Evolutionary conservation across 2,329 filamentous ascomycete species (phyloP).

Genomic region (Trichoderma koningii): DNA sequence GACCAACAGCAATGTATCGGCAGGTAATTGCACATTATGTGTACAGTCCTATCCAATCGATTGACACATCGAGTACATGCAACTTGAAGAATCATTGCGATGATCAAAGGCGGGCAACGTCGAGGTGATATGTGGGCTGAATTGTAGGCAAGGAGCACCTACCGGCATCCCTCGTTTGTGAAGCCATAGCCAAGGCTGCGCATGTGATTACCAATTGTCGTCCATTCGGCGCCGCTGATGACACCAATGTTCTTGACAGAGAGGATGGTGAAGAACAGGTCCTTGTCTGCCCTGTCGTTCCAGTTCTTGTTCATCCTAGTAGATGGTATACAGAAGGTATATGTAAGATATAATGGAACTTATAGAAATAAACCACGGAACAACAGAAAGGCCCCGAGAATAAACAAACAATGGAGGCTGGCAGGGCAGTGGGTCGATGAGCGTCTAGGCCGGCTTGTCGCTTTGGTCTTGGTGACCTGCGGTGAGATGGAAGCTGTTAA

Average conservation of each 20-base stretch:
- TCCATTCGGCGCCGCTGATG: conserved; percentile 65
- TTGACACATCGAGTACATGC: neutral
- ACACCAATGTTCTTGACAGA: conserved; percentile 64
- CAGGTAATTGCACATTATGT: neutral
- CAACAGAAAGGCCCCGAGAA: neutral
- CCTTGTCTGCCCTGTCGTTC: conserved; percentile 63
- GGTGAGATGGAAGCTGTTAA: conserved; percentile 41
- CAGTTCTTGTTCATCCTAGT: conserved; percentile 57
- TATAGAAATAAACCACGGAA: neutral
- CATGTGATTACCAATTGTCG: conserved; percentile 63
- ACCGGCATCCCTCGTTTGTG: conserved; percentile 66
- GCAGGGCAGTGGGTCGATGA: conserved; percentile 20
- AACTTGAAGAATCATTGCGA: neutral
- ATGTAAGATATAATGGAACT: neutral
- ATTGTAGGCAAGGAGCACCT: conserved; percentile 38
- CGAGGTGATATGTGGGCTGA: neutral
- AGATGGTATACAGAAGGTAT: no score
- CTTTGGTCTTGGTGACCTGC: conserved; percentile 18
- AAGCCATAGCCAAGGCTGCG: conserved; percentile 61
- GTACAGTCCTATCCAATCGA: neutral
- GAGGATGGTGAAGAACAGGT: conserved; percentile 64
- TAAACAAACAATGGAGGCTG: conserved; percentile 14
- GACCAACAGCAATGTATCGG: neutral
- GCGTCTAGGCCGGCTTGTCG: conserved; percentile 14
- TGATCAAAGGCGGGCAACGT: neutral